Base-by-base conservation (phyloP, 139 green algal species). In the Coelastrella sp. region DNA sequence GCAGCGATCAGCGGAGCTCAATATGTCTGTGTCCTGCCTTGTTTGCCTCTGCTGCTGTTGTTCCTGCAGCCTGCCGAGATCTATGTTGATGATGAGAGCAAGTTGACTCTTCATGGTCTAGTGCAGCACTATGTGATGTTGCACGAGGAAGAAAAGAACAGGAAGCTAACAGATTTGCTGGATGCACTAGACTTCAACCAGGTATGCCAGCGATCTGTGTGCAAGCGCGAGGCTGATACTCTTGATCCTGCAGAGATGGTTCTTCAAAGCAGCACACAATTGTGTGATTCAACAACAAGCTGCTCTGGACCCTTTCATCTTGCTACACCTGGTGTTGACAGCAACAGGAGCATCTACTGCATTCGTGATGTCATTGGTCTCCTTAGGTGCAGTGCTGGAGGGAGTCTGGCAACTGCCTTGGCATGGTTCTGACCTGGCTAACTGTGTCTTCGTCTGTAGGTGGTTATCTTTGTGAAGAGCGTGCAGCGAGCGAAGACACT, bases 181-280 rank as follows among this genome's bases (percentile, higher is more conserved):
- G 98, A 99, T 91, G 96, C 97, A 0, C 95, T 99, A 5, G 98
- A 99, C 93, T 99, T 99, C 95, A 99, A 99, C 93, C 98, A 99
- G 96, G 97, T 96, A 57, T 22, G 32, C 1, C 32, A 1, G 32
- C 32, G 32, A 47, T 47, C 32, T 47, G 32, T 47, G 32, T 47
- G 32, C 32, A 47, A 47, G 32, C 32, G 32, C 32, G 32, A 47
- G 32, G 32, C 32, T 47, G 32, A 47, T 47, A 47, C 32, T 47
- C 32, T 47, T 47, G 32, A 47, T 47, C 32, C 32, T 47, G 32
- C 32, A 47, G 32, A 47, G 32, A 47, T 47, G 32, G 32, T 47
- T 47, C 32, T 47, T 47, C 32, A 47, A 47, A 47, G 32, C 32
- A 47, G 32, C 32, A 20, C 4, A 7, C 64, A 71, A 71, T 71